Conservation (phyloP, 768 basidiomycete species). For the Lenzites betulinus region DNA sequence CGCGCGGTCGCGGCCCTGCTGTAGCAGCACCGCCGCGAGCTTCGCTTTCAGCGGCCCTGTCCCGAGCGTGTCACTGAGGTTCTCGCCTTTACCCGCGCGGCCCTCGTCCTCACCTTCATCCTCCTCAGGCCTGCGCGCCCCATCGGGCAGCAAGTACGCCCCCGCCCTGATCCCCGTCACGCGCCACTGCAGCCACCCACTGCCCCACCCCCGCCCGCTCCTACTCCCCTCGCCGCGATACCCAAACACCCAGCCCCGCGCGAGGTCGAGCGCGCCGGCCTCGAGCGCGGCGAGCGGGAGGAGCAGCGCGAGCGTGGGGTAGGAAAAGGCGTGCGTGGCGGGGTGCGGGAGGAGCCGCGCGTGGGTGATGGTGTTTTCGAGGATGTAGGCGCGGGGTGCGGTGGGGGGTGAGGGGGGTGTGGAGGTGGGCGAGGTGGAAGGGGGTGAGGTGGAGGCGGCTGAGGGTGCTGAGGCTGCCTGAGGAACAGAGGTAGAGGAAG, state of each 20-base stretch:
- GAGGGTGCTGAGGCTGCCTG: no score
- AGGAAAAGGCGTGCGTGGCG: constrained; percentile 58
- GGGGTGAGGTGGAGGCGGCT: not conserved
- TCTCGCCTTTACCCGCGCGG: no score
- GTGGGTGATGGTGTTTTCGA: constrained; percentile 56
- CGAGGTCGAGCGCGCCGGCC: constrained; percentile 45
- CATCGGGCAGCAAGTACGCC: constrained; percentile 27
- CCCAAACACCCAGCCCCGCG: constrained; percentile 52
- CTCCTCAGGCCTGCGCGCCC: not conserved
- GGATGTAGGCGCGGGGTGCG: constrained; percentile 42
- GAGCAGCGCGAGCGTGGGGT: constrained; percentile 56
- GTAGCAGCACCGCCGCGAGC: constrained; percentile 38
- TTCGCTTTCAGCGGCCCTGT: constrained; percentile 40
- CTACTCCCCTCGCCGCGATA: constrained; percentile 56
- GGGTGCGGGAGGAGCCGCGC: constrained; percentile 49
- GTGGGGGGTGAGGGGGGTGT: not conserved
- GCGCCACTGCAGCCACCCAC: no score
- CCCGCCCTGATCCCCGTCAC: constrained; percentile 49
- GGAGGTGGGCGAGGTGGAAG: not conserved
- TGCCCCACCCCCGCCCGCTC: no score
- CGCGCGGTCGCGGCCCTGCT: constrained; percentile 29
- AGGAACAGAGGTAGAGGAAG: no score
- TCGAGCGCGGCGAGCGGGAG: constrained; percentile 61
- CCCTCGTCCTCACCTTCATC: not conserved
- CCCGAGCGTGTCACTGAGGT: not conserved